Conservation (phyloP, 805 yeast species). For the Lipomyces yamanashiensis region DNA sequence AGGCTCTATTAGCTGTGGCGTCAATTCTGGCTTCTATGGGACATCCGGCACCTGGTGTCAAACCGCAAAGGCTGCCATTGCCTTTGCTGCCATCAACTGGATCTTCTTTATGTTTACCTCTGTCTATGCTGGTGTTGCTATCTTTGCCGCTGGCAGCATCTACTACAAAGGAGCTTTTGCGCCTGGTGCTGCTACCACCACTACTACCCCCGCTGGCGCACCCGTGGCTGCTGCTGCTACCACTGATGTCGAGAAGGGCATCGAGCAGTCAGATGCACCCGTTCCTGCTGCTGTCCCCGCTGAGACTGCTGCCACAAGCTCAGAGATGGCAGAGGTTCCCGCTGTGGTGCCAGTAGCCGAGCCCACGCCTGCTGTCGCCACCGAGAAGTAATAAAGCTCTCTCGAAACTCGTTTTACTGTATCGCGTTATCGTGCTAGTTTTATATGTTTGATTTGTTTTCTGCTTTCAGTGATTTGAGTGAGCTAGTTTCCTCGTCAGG, state of each 20-base stretch:
- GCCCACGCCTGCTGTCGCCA: slow-evolving; percentile 11
- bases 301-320: not conserved
- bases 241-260: slow-evolving; percentile 5
- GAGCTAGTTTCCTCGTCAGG: no score
- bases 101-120: slow-evolving; percentile 13
- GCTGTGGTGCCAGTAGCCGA: slow-evolving; percentile 1
- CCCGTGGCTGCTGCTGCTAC: not conserved
- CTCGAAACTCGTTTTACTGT: no score
- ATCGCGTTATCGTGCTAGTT: no score
- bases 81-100: slow-evolving; percentile 36
- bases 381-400: not conserved
- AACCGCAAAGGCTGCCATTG: slow-evolving; percentile 34
- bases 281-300: not conserved
- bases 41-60: slow-evolving; percentile 19
- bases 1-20: no score
- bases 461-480: not conserved
- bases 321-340: not conserved
- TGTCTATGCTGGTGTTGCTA: slow-evolving; percentile 5
- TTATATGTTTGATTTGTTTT: not conserved
- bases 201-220: slow-evolving; percentile 1
- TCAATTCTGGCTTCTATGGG: not conserved
- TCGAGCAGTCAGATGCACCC: not conserved
- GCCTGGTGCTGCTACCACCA: not conserved
- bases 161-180: slow-evolving; percentile 2
- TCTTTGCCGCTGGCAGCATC: slow-evolving; percentile 1